Conservation (phyloP, 331 rosid species). For the Malus hybrid region DNA sequence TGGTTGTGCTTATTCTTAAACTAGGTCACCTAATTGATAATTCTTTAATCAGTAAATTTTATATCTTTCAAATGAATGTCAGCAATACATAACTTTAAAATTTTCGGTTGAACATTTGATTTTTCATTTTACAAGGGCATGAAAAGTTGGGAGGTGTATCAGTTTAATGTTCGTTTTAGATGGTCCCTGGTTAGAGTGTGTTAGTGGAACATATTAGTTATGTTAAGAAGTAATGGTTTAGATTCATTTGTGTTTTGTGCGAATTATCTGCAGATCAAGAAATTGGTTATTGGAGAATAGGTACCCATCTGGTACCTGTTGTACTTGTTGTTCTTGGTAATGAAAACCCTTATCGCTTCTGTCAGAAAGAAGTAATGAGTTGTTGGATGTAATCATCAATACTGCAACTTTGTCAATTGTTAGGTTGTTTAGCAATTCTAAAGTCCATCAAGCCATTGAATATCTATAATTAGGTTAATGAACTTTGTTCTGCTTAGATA, state of each 20-base stretch:
- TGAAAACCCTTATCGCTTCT: no score
- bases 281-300: no score
- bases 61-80: background rate
- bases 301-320: no score
- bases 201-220: background rate
- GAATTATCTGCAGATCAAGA: no score
- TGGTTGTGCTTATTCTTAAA: background rate
- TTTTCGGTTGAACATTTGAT: background rate
- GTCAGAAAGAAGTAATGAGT: background rate
- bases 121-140: background rate
- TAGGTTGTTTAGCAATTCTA: background rate
- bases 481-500: background rate
- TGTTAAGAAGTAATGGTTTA: background rate
- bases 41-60: conserved; percentile 1
- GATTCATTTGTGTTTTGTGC: no score
- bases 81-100: background rate
- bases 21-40: background rate
- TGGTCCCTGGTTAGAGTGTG: background rate
- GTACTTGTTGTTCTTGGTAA: no score
- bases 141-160: background rate
- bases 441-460: background rate
- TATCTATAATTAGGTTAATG: conserved; percentile 3
- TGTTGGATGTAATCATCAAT: background rate
- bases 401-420: background rate
- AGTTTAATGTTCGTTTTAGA: background rate